Percentiles rank a stretch among this genome's conserved stretches.
Conservation (phyloP, 2,329 filamentous ascomycete species). For the Sporothrix euskadiensis region DNA sequence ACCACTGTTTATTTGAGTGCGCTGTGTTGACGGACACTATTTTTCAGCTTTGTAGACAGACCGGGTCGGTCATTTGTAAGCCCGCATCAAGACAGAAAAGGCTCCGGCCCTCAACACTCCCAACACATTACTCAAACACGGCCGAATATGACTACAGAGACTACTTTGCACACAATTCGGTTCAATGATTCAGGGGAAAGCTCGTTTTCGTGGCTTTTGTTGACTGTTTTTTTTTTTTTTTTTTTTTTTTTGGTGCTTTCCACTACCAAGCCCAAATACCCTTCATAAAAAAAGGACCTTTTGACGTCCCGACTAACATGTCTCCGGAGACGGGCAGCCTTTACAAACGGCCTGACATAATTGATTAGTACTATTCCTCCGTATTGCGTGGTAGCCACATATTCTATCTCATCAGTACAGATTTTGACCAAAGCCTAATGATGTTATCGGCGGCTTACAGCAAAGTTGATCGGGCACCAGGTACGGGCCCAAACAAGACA, state of each 20-base stretch:
- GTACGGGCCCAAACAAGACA: background rate
- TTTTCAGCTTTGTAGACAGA: background rate
- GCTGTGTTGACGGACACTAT: background rate
- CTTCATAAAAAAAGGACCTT: background rate
- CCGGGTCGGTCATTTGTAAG: background rate
- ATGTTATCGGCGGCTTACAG: too few species aligned
- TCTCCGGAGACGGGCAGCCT: background rate
- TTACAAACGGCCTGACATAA: background rate
- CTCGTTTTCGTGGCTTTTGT: background rate
- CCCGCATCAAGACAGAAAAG: background rate
- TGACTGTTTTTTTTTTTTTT: background rate
- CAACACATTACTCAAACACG: background rate
- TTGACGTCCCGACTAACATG: background rate
- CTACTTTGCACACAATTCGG: background rate
- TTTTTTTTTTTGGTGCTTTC: too few species aligned
- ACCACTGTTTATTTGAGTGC: background rate
- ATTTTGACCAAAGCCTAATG: too few species aligned
- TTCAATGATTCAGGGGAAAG: background rate
- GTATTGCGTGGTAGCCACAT: background rate
- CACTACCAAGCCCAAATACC: background rate
- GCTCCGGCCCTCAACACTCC: background rate
- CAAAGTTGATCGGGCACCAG: background rate
- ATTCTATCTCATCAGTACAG: background rate
- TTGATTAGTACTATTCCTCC: background rate
- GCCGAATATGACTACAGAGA: background rate